phyloP scores from a whole-genome alignment of 225 moss, liverwort and hornwort genomes.

The Sphagnum tenellum region DNA sequence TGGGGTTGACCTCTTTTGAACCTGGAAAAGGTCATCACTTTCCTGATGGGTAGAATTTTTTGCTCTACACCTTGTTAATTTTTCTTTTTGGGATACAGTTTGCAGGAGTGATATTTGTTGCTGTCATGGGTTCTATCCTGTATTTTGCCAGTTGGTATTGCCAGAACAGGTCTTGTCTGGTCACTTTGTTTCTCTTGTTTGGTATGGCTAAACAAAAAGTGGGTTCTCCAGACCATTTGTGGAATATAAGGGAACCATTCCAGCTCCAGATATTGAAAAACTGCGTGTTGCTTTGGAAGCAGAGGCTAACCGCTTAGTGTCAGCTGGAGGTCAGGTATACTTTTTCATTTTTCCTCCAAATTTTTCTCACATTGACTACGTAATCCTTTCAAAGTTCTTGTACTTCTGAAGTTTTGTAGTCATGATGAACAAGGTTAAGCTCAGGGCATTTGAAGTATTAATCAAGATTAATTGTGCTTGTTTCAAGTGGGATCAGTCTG shows the following conservation, averaged over 20 bases:
- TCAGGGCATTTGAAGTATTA: no score
- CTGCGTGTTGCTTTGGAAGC: slow-evolving; percentile 58
- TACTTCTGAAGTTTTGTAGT: no score
- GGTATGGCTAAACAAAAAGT: neutral
- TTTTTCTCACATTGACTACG: neutral
- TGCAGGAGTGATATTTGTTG: no score
- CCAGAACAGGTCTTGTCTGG: no score
- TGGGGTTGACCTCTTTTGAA: slow-evolving; percentile 46
- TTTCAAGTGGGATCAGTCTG: no score
- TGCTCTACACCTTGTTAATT: neutral
- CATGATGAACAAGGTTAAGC: no score
- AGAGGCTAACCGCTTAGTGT: slow-evolving; percentile 48
- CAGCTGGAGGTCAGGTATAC: slow-evolving; percentile 51
- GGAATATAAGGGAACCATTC: slow-evolving; percentile 67
- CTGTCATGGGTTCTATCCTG: no score
- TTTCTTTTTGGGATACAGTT: no score
- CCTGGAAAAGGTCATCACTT: slow-evolving; percentile 70
- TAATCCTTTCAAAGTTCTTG: no score
- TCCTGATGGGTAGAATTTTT: slow-evolving; percentile 48
- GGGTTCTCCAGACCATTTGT: slow-evolving; percentile 57
- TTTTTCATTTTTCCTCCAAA: neutral
- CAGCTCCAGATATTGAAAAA: slow-evolving; percentile 38
- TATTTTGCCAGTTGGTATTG: no score
- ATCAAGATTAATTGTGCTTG: no score
- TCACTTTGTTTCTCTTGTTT: neutral